Conservation (phyloP, 495 filamentous ascomycete species). For the Aspergillus haitiensis region DNA sequence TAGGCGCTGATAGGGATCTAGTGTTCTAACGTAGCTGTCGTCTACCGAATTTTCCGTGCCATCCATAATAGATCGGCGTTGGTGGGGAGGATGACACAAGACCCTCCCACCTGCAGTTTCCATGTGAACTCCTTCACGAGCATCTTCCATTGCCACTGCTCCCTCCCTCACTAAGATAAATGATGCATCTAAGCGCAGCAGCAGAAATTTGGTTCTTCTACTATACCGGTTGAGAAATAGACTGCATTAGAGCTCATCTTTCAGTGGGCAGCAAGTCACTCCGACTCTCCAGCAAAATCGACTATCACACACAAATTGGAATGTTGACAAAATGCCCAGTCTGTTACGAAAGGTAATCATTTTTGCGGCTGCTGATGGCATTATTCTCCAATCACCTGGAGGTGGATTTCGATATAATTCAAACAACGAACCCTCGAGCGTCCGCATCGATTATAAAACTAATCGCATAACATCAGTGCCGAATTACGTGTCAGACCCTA, state of each 20-base stretch:
- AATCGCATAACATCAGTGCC: conserved; percentile 52
- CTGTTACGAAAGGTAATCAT: conserved; percentile 77
- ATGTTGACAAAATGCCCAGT: conserved; percentile 59
- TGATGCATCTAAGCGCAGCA: background rate
- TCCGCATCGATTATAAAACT: conserved; percentile 76
- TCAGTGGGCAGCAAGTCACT: background rate
- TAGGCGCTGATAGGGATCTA: too few relatives aligned
- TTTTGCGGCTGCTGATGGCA: conserved; percentile 81
- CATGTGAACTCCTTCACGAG: conserved; percentile 5
- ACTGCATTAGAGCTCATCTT: background rate
- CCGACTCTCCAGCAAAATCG: conserved; percentile 18
- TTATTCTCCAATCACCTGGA: conserved; percentile 73
- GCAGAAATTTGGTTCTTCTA: conserved; percentile 1
- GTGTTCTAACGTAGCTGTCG: too few relatives aligned
- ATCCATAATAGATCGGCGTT: conserved; percentile 9
- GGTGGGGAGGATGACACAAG: conserved; percentile 19
- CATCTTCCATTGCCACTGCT: background rate
- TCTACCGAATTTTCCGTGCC: background rate
- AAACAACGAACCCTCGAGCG: conserved; percentile 44
- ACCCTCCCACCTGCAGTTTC: conserved; percentile 5
- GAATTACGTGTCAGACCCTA: conserved; percentile 36
- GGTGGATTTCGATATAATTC: conserved; percentile 46
- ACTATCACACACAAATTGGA: conserved; percentile 1
- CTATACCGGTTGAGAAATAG: conserved; percentile 7
- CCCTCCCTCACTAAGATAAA: background rate